Percentiles rank a stretch among this genome's conserved stretches.
Evolutionary conservation across 352 stramenopile species (phyloP).

Genomic region (Stramenopiles sp.): DNA sequence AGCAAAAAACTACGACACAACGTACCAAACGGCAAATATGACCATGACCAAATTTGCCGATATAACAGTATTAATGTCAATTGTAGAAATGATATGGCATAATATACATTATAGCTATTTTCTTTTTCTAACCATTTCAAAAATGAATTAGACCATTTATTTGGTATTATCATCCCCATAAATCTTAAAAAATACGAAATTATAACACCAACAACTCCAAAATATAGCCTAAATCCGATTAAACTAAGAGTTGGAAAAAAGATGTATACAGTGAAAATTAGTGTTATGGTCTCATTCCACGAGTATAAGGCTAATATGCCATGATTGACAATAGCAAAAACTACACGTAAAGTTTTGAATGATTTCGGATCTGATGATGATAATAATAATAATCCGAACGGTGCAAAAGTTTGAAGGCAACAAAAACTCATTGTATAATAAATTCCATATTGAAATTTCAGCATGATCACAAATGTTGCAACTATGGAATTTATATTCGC

Average conservation of each 20-base stretch:
- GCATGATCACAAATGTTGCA: background rate
- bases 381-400: background rate
- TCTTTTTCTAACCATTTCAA: background rate
- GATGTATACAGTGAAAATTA: background rate
- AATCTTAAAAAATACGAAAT: background rate
- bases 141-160: background rate
- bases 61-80: background rate
- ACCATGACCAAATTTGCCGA: background rate
- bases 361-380: background rate
- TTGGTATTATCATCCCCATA: background rate
- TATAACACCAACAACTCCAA: background rate
- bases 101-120: background rate
- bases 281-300: background rate
- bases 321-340: background rate
- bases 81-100: background rate
- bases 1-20: background rate
- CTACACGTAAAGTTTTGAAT: background rate
- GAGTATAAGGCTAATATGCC: background rate
- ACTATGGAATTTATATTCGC: background rate
- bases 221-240: background rate
- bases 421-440: no score
- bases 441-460: background rate
- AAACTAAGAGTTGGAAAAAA: background rate
- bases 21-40: background rate
- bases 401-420: background rate